Percentiles rank a stretch among this genome's conserved stretches.
phyloP scores from a whole-genome alignment of 768 basidiomycete species.

The Exidia glandulosa region DNA sequence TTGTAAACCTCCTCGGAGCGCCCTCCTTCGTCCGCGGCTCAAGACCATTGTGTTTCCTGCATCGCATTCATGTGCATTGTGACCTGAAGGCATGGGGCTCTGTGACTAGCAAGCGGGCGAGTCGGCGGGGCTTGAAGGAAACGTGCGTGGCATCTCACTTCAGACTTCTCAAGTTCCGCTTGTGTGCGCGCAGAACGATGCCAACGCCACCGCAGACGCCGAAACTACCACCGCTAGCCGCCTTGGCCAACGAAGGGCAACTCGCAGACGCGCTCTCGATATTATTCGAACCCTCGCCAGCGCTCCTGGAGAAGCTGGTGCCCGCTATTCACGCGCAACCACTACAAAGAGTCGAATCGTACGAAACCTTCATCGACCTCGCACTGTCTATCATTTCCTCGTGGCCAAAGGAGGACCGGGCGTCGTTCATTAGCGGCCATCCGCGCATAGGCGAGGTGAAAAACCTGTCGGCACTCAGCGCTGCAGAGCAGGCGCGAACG shows the following conservation, averaged over 20 bases:
- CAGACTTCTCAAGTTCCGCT: no score
- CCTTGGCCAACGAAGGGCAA: neutral
- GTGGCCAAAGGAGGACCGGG: constrained; percentile 42
- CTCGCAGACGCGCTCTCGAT: constrained; percentile 26
- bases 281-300: constrained; percentile 60
- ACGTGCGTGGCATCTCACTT: no score
- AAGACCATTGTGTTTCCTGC: no score
- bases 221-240: neutral
- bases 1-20: no score
- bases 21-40: no score
- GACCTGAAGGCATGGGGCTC: no score
- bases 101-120: no score
- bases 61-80: no score
- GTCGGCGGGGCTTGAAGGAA: no score
- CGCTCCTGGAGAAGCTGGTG: constrained; percentile 40
- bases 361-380: constrained; percentile 8
- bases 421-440: constrained; percentile 69
- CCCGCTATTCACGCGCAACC: constrained; percentile 25
- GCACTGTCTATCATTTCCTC: constrained; percentile 36
- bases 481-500: constrained; percentile 54
- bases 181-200: no score
- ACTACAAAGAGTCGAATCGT: neutral
- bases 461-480: constrained; percentile 64
- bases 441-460: constrained; percentile 81
- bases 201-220: no score